A percentile compares a stretch with the other conserved stretches of the same genome.
phyloP scores from a whole-genome alignment of 2,329 filamentous ascomycete species.

The Neurospora crassa region DNA sequence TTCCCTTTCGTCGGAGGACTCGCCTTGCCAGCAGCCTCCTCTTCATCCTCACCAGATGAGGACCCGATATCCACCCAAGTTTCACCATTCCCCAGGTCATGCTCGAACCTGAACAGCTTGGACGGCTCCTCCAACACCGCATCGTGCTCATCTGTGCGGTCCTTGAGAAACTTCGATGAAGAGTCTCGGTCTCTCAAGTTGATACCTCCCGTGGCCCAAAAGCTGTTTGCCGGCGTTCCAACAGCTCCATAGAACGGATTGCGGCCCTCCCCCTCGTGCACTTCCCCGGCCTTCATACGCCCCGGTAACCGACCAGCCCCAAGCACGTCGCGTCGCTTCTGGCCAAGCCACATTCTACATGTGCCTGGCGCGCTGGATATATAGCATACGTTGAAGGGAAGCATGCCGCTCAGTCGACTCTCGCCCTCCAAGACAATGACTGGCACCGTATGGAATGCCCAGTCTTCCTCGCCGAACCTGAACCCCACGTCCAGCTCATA shows the following conservation, averaged over 20 bases:
- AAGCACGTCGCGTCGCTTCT: constrained; percentile 33
- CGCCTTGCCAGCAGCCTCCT: neutral
- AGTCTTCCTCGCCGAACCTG: constrained; percentile 5
- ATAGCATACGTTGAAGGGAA: constrained; percentile 35
- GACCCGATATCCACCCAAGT: neutral
- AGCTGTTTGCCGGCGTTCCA: neutral
- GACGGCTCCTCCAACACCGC: constrained; percentile 4
- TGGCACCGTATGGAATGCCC: constrained; percentile 18
- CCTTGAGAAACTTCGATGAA: neutral
- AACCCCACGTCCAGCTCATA: constrained; percentile 16
- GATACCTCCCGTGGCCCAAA: neutral
- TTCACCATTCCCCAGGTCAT: constrained; percentile 4
- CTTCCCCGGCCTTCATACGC: constrained; percentile 13
- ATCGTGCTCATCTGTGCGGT: neutral
- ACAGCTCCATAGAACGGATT: neutral
- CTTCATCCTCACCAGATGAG: neutral
- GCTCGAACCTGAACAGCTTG: constrained; percentile 14
- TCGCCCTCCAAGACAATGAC: constrained; percentile 17
- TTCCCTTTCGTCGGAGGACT: neutral
- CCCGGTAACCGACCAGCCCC: constrained; percentile 31
- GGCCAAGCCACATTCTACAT: constrained; percentile 29
- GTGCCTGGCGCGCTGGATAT: constrained; percentile 29
- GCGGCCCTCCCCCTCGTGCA: neutral
- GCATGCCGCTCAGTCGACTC: constrained; percentile 29
- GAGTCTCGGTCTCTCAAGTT: neutral